These are phyloP conservation scores for Torulaspora franciscae DNA, from an alignment of 805 yeast genomes.

Conservation along the genomic window DNA sequence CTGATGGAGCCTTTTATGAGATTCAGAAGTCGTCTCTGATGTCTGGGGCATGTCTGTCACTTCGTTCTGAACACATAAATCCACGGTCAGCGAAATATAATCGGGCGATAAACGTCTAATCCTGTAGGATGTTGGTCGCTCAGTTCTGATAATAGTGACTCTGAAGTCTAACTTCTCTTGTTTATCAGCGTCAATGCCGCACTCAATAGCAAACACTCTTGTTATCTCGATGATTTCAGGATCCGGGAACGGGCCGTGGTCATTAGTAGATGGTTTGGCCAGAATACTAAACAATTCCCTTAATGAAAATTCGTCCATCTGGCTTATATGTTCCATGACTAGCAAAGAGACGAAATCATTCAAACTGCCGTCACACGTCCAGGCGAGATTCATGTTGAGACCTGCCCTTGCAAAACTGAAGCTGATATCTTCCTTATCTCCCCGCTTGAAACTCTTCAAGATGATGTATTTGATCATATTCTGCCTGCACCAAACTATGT, in stretches of 20 bases:
- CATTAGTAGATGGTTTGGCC: constrained; percentile 1
- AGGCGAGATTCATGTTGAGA: constrained; percentile 29
- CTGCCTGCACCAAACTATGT: constrained; percentile 33
- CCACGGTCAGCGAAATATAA: constrained; percentile 18
- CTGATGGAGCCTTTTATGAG: constrained; percentile 21
- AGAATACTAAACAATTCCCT: constrained; percentile 25
- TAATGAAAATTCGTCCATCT: constrained; percentile 23
- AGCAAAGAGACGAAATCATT: constrained; percentile 25
- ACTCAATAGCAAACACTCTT: constrained; percentile 18
- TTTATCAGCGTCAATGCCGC: constrained; percentile 12
- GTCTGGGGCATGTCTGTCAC: constrained; percentile 1
- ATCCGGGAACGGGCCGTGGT: constrained; percentile 2
- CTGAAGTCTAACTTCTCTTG: constrained; percentile 17
- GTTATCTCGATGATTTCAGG: constrained; percentile 23
- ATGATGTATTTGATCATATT: constrained; percentile 28
- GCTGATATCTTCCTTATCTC: neutral
- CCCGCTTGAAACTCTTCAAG: constrained; percentile 12
- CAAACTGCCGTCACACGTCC: constrained; percentile 31
- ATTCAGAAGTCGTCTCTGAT: constrained; percentile 6
- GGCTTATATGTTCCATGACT: constrained; percentile 23
- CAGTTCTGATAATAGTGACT: constrained; percentile 19
- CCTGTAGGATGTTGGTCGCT: constrained; percentile 17
- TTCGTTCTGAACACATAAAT: constrained; percentile 19
- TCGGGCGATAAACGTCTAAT: constrained; percentile 14
- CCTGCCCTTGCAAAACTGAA: constrained; percentile 29